Percentiles rank a stretch among this genome's conserved stretches.
Conservation (phyloP, 2,329 filamentous ascomycete genomes). For the Dactylellina drechsleri region DNA sequence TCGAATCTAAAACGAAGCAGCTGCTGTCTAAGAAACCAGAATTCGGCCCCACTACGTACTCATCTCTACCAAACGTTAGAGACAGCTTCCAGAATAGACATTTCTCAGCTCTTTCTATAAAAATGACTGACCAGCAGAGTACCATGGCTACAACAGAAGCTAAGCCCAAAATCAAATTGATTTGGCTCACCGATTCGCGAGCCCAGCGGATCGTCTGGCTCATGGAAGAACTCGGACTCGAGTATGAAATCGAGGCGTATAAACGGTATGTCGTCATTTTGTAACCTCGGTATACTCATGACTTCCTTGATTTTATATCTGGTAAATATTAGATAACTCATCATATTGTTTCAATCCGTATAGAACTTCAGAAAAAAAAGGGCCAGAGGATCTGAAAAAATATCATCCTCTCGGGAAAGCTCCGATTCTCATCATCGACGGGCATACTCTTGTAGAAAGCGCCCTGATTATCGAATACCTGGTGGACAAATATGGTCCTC, state of each 20-base stretch:
- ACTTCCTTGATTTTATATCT: no score
- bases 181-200: slow-evolving; percentile 85
- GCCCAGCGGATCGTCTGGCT: slow-evolving; percentile 87
- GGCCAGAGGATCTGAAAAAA: slow-evolving; percentile 78
- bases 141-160: not conserved
- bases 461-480: slow-evolving; percentile 85
- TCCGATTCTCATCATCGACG: slow-evolving; percentile 76
- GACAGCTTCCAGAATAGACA: not conserved
- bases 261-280: slow-evolving; percentile 66
- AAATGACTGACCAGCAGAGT: slow-evolving; percentile 21
- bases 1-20: not conserved
- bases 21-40: not conserved
- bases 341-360: no score
- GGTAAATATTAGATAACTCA: no score
- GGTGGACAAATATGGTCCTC: slow-evolving; percentile 72
- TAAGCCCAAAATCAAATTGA: slow-evolving; percentile 36
- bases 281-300: not conserved
- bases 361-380: slow-evolving; percentile 69
- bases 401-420: slow-evolving; percentile 89
- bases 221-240: slow-evolving; percentile 80
- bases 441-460: slow-evolving; percentile 79
- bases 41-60: not conserved
- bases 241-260: slow-evolving; percentile 83
- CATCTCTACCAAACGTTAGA: not conserved
- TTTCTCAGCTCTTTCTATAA: not conserved